Percentiles rank a stretch among this genome's conserved stretches.
These are phyloP conservation scores for Benincasa hispida DNA, from an alignment of 306 rosid species.

Conservation along the genomic window DNA sequence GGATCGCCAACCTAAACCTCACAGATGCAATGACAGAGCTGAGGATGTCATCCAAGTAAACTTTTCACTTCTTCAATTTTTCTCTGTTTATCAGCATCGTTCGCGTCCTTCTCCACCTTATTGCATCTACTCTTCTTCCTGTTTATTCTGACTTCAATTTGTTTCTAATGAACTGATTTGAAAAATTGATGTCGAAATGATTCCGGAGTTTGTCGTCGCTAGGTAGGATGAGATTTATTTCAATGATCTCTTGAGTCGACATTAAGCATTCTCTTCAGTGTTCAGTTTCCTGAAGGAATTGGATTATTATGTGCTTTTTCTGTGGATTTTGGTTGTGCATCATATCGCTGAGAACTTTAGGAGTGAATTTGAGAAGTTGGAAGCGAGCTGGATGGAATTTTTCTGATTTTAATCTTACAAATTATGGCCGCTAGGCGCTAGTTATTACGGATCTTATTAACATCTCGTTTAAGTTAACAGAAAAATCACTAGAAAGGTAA, in stretches of 20 bases:
- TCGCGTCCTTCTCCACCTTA: not conserved
- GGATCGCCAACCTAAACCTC: slow-evolving; percentile 77
- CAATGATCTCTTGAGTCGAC: not conserved
- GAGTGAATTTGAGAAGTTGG: not conserved
- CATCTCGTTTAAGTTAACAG: not conserved
- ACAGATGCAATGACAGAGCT: slow-evolving; percentile 86
- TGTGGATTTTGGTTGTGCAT: not conserved
- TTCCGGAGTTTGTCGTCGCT: not conserved
- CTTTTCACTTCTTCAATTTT: not conserved
- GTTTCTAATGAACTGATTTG: not conserved
- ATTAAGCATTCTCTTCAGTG: not conserved
- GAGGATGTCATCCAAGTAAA: slow-evolving; percentile 81
- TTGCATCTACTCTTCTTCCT: not conserved
- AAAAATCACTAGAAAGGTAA: not conserved
- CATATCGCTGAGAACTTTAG: not conserved
- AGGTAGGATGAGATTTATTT: not conserved
- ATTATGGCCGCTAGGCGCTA: not conserved
- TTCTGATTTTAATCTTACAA: not conserved
- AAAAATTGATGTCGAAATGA: not conserved
- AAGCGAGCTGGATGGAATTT: not conserved
- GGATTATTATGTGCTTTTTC: not conserved
- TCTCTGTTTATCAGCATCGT: not conserved
- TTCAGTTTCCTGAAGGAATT: not conserved
- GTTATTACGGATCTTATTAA: not conserved
- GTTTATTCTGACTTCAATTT: not conserved